Conservation (phyloP, 129 eudicot species). For the Flaveria robusta region DNA sequence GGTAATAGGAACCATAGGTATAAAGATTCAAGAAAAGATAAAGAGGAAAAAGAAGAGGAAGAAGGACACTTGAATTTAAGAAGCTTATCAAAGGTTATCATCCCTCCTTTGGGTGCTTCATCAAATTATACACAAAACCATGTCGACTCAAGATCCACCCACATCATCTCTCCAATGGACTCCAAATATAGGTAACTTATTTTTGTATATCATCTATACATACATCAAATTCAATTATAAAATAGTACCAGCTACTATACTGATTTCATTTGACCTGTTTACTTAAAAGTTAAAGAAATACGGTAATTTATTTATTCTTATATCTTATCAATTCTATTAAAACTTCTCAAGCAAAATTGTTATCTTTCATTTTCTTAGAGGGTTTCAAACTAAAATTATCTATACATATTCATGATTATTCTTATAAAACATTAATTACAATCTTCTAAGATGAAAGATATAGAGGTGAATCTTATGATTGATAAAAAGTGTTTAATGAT, state of each 20-base stretch:
- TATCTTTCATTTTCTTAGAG: conserved; percentile 11
- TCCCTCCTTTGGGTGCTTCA: conserved; percentile 81
- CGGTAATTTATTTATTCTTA: neutral
- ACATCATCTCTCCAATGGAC: conserved; percentile 63
- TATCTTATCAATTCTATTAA: neutral
- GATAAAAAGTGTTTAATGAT: too few relatives aligned
- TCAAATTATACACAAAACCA: conserved; percentile 34
- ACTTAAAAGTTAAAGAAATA: conserved; percentile 9
- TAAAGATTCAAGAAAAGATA: conserved; percentile 24
- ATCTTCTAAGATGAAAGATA: neutral
- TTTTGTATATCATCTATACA: neutral
- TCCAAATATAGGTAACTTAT: conserved; percentile 67
- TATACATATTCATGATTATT: neutral
- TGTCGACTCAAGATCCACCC: conserved; percentile 29
- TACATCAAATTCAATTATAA: neutral
- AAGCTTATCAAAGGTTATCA: conserved; percentile 70
- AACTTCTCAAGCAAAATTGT: conserved; percentile 7
- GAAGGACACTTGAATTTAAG: conserved; percentile 42
- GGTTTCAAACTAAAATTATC: neutral
- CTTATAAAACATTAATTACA: neutral
- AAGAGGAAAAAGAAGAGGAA: conserved; percentile 26
- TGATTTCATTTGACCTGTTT: neutral
- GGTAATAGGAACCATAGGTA: conserved; percentile 14
- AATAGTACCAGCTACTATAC: neutral
- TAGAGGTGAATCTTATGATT: too few relatives aligned